Evolutionary conservation across 768 basidiomycete species (phyloP), one percentile per base, ranked within the genome.

Genomic region (Psilocybe cyanescens): DNA sequence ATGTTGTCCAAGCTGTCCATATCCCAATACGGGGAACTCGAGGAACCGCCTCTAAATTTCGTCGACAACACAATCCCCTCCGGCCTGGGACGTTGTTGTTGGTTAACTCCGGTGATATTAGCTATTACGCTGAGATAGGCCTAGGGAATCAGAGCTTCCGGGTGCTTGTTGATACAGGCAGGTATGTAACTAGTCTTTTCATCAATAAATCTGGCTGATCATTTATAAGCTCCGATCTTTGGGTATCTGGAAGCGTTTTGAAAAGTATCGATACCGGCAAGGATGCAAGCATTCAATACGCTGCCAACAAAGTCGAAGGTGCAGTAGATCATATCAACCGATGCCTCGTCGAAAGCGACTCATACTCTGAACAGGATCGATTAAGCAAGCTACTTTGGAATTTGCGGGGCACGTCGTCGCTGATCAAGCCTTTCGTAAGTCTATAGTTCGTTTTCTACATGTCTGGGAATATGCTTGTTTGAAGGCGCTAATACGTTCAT

Each of bases 181-280:
- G 81, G 81, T 82, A 30, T 29, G 74, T 65, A 24, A 14, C 57
- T 28, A 11, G 37, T 45, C 3, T 17, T 49, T 57, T 57, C 17
- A 19, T 28, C 8, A 14, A 33, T 29, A 4, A 11, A 29, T 16
- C 8, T 33, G 28, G 9, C 35, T 12, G 57, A 50, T 59, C 3
- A 41, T 9, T 14, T 49, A 39, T 8, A 53, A 90, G 88, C 61
- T 88, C 88, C 14, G 89, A 91, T 68, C 71, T 89, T 7, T 89
- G 85, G 82, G 81, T 89, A 4, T 79, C 82, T 8, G 78, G 79
- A 31, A 60, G 60, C 55, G 79, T 87, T 6, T 72, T 74, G 9
- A 70, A 70, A 39, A 79, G 79, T 35, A 75, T 65, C 16, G 65
- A 72, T 28, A 79, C 82, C 39, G 79, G 78, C 2, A 71, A 68